These are phyloP conservation scores for Anthracocystis panici-leucophaei DNA, from an alignment of 1,284 basidiomycete species.

Conservation along the genomic window DNA sequence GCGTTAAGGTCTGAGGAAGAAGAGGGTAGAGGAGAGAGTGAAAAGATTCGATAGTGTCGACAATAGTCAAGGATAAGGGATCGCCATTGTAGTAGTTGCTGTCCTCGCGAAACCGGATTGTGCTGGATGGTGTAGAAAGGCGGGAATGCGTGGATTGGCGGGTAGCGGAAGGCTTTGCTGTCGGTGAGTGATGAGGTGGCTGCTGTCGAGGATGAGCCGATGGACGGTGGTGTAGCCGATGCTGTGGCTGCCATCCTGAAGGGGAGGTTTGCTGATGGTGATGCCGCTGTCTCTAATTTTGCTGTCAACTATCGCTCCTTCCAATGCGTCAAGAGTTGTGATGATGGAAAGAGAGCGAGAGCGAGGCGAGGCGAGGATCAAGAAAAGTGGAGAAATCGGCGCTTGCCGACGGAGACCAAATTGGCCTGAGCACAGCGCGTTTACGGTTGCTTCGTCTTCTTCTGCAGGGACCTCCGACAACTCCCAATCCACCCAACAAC, in stretches of 20 bases:
- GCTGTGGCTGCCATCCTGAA: slow-evolving; percentile 8
- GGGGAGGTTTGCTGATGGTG: not conserved
- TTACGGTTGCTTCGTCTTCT: not conserved
- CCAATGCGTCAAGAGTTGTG: not conserved
- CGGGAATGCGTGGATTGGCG: slow-evolving; percentile 73
- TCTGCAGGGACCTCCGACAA: slow-evolving; percentile 3
- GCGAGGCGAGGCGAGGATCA: not conserved
- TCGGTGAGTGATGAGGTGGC: not conserved
- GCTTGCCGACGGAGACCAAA: not conserved
- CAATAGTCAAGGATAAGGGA: slow-evolving; percentile 71
- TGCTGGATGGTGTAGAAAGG: slow-evolving; percentile 75
- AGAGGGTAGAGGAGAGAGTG: slow-evolving; percentile 65
- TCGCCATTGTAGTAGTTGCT: slow-evolving; percentile 72
- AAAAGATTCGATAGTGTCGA: slow-evolving; percentile 70
- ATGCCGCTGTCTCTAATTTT: not conserved
- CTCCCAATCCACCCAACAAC: not conserved
- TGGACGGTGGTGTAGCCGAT: not conserved
- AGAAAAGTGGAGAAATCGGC: not conserved
- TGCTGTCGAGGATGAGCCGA: slow-evolving; percentile 14
- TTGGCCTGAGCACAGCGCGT: slow-evolving; percentile 1
- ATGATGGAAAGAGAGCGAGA: not conserved
- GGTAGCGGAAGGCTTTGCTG: slow-evolving; percentile 68
- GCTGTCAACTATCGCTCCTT: not conserved
- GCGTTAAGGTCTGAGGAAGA: not conserved
- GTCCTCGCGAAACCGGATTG: slow-evolving; percentile 71